Conservation (phyloP, 768 basidiomycete species). For the Calocera cornea region DNA sequence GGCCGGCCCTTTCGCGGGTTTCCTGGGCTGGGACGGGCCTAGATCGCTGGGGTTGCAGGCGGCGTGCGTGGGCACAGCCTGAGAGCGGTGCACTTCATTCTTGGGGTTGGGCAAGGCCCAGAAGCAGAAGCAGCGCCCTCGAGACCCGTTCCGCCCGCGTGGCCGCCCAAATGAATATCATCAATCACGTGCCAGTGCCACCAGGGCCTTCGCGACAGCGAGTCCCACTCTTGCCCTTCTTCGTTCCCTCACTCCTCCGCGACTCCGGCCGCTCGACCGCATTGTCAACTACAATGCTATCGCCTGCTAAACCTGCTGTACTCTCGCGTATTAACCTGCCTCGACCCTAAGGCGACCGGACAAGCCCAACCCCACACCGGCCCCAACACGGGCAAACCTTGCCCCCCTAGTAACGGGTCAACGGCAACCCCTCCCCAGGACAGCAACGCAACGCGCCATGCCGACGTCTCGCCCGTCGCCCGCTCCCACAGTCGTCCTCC, state of each 20-base stretch:
- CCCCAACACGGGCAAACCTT: no score
- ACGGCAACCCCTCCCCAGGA: background rate
- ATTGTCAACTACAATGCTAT: background rate
- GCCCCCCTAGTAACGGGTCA: background rate
- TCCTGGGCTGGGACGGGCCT: background rate
- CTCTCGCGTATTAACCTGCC: no score
- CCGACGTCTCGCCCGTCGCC: background rate
- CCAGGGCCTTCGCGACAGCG: background rate
- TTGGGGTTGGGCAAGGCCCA: no score
- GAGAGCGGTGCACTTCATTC: no score
- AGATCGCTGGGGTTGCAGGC: no score
- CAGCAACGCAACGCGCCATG: slow-evolving; percentile 5
- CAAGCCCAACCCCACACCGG: no score
- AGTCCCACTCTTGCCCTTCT: background rate
- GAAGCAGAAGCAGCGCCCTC: background rate
- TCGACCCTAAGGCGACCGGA: no score
- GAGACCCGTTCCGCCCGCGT: background rate
- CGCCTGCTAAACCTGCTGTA: background rate
- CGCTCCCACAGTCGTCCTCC: background rate
- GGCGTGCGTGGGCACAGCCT: no score
- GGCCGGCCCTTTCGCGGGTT: background rate
- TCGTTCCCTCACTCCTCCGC: background rate
- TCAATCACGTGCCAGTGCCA: background rate
- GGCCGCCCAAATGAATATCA: background rate
- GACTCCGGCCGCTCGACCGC: background rate